phyloP scores from a whole-genome alignment of 2,329 filamentous ascomycete species.

The Aspergillus versicolor region DNA sequence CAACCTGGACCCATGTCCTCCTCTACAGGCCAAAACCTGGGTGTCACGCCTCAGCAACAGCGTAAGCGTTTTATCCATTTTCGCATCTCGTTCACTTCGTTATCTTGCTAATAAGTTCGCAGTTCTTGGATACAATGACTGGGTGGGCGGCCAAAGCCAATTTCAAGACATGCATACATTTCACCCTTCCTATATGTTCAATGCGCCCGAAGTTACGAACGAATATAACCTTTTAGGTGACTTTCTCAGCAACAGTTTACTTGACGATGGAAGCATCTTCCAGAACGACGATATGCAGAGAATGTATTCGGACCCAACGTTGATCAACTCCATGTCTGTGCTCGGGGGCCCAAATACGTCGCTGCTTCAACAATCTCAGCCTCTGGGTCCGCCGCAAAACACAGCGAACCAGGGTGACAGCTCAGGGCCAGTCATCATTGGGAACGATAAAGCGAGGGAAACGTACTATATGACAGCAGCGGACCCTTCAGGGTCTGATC shows the following conservation, averaged over 20 bases:
- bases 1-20: slow-evolving; percentile 63
- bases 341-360: slow-evolving; percentile 30
- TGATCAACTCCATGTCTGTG: slow-evolving; percentile 45
- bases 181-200: slow-evolving; percentile 93
- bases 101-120: slow-evolving; percentile 29
- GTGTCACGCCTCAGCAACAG: slow-evolving; percentile 68
- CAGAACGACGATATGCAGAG: slow-evolving; percentile 65
- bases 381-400: slow-evolving; percentile 30
- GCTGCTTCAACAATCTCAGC: slow-evolving; percentile 38
- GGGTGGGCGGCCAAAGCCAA: slow-evolving; percentile 74
- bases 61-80: slow-evolving; percentile 57
- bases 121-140: slow-evolving; percentile 84
- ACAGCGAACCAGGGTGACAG: slow-evolving; percentile 48
- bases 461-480: slow-evolving; percentile 94
- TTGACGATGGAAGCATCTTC: slow-evolving; percentile 76
- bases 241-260: slow-evolving; percentile 85
- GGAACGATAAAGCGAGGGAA: slow-evolving; percentile 70
- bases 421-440: slow-evolving; percentile 59
- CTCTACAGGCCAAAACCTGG: slow-evolving; percentile 65
- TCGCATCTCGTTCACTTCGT: slow-evolving; percentile 3
- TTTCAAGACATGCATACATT: slow-evolving; percentile 94
- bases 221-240: slow-evolving; percentile 97
- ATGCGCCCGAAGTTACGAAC: slow-evolving; percentile 87
- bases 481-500: slow-evolving; percentile 82
- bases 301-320: slow-evolving; percentile 60